Percentiles rank a stretch among this genome's conserved stretches.
Evolutionary conservation across 257 asterid genomes (phyloP).

Genomic region (Paraleonurus japonicus): DNA sequence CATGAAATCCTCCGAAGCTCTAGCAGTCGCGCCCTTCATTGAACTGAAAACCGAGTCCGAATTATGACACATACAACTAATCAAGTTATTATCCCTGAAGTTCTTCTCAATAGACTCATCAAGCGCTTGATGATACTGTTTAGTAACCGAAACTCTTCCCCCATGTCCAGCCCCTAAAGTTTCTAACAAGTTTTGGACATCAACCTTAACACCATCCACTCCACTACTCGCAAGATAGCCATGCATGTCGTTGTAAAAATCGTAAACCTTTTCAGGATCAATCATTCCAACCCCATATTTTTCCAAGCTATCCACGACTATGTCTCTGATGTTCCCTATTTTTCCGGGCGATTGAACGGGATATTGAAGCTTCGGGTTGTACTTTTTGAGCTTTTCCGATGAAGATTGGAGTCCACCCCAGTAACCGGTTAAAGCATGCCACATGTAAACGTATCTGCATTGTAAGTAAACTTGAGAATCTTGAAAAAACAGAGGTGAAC

Average conservation of each 20-base stretch:
- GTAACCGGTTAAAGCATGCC: slow-evolving; percentile 79
- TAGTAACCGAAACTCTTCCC: slow-evolving; percentile 68
- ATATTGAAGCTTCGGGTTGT: slow-evolving; percentile 57
- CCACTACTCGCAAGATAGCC: slow-evolving; percentile 59
- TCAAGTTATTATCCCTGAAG: slow-evolving; percentile 51
- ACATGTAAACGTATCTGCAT: slow-evolving; percentile 63
- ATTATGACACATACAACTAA: slow-evolving; percentile 64
- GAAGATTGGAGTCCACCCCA: slow-evolving; percentile 69
- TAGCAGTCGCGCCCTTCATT: slow-evolving; percentile 49
- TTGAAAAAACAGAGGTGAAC: not conserved
- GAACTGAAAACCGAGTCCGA: slow-evolving; percentile 53
- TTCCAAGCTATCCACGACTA: slow-evolving; percentile 59
- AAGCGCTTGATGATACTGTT: slow-evolving; percentile 57
- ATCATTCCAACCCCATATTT: slow-evolving; percentile 67
- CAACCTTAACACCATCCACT: slow-evolving; percentile 78
- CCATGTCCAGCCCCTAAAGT: slow-evolving; percentile 61
- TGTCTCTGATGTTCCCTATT: slow-evolving; percentile 47
- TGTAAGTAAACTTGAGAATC: slow-evolving; percentile 2
- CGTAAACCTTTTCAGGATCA: slow-evolving; percentile 41
- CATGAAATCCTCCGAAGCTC: slow-evolving; percentile 75
- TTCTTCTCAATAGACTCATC: slow-evolving; percentile 56
- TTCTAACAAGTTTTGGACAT: slow-evolving; percentile 60
- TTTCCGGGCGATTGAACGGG: slow-evolving; percentile 64
- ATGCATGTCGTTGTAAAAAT: slow-evolving; percentile 70
- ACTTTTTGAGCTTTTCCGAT: slow-evolving; percentile 43